Evolutionary conservation across 2,329 filamentous ascomycete genomes (phyloP).

Genomic region (Pseudogymnoascus sp.): DNA sequence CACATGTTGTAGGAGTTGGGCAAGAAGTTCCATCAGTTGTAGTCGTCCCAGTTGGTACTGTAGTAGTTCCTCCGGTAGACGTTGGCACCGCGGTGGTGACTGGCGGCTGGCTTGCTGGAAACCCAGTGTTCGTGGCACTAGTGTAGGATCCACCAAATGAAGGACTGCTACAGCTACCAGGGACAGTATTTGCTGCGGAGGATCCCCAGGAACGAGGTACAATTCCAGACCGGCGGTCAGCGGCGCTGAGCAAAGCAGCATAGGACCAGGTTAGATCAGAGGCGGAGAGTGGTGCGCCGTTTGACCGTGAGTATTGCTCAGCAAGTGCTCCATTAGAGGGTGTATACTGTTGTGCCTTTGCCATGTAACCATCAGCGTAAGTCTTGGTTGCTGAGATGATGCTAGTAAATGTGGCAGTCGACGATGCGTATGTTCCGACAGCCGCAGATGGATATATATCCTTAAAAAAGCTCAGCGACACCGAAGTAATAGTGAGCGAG

Average conservation of each 20-base stretch:
- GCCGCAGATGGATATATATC: constrained; percentile 57
- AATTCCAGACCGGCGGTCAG: constrained; percentile 45
- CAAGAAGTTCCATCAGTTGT: not conserved
- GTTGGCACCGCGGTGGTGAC: too few species aligned
- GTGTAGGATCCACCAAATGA: constrained; percentile 44
- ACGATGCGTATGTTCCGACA: constrained; percentile 46
- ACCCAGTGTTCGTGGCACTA: constrained; percentile 34
- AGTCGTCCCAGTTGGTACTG: not conserved
- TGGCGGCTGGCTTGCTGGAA: constrained; percentile 32
- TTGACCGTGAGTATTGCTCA: constrained; percentile 37
- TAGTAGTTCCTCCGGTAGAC: not conserved
- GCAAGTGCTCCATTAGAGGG: constrained; percentile 52
- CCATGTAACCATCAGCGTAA: constrained; percentile 53
- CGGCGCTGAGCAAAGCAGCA: constrained; percentile 57
- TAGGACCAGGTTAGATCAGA: constrained; percentile 67
- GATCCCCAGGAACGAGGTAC: constrained; percentile 51
- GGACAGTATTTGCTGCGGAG: constrained; percentile 24
- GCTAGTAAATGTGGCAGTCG: too few species aligned
- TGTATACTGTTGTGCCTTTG: constrained; percentile 41
- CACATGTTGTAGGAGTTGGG: not conserved
- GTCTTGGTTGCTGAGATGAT: constrained; percentile 38
- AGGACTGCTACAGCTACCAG: constrained; percentile 14
- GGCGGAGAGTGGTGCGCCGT: constrained; percentile 36
- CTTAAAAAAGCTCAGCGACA: constrained; percentile 64
- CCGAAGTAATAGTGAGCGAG: constrained; percentile 54